Base-by-base conservation (phyloP, 176 grass and related monocot species). In the Lolium rigidum region DNA sequence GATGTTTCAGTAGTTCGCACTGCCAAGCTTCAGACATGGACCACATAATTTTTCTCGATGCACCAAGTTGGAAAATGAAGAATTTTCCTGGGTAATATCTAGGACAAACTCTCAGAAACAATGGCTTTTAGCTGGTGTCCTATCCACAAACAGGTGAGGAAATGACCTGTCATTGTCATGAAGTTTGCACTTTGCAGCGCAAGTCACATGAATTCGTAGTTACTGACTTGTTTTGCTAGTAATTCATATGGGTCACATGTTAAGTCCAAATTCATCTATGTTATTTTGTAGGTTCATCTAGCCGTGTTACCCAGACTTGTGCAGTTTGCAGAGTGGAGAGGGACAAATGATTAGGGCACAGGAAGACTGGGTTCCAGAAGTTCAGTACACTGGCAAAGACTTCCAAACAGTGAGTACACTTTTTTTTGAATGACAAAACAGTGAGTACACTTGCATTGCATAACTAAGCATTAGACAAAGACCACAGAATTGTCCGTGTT, bases 391-490 rank as follows among this genome's bases (percentile, higher is more conserved):
- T 5, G 13, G 3, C 9, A 9, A 61, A 52, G 52, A 82, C 81
- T 63, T 28, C 26, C 9, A 10, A 44, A 22, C 39, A 79, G 17
- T 7, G 2, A 10, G n/a, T n/a, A n/a, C n/a, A n/a, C n/a, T n/a
- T n/a, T n/a, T n/a, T n/a, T n/a, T n/a, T n/a, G n/a, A n/a, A n/a
- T n/a, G n/a, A n/a, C n/a, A n/a, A n/a, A n/a, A n/a, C n/a, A n/a
- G n/a, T n/a, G n/a, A n/a, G 47, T 54, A 18, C 55, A 26, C 25
- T 52, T 75, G 72, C 22, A 75, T 52, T 75, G 72, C 22, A 75
- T 5, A 16, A 52, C 44, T 0, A 74, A 50, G 49, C 24, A 9
- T 65, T 28, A 22, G 12, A 49, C 12, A 50, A 16, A 43, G 21
- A 50, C 71, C 59, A 77, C 77, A 52, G 60, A 11, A 28, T 51